Evolutionary conservation across 73 alveolate genomes (phyloP).

Genomic region (Paramecium tetraurelia): DNA sequence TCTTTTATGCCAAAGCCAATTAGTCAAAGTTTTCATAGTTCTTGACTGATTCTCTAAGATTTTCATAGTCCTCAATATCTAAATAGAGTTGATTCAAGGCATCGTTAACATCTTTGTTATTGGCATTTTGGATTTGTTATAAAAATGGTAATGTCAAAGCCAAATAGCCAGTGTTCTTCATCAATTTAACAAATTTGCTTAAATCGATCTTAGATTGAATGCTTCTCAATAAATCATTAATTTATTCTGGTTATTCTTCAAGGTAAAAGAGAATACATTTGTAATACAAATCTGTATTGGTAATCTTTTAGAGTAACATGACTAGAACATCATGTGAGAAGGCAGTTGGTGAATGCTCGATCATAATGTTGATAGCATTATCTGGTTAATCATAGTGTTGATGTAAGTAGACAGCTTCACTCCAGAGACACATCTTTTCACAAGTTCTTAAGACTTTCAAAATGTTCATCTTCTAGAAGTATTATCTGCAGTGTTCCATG

Average conservation of each 20-base stretch:
- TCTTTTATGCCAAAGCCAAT: constrained; percentile 84
- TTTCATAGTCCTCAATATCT: constrained; percentile 96
- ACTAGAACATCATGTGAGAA: constrained; percentile 94
- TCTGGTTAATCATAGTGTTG: constrained; percentile 95
- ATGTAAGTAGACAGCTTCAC: constrained; percentile 96
- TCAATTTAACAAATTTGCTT: constrained; percentile 83
- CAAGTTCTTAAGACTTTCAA: constrained; percentile 96
- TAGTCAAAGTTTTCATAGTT: constrained; percentile 94
- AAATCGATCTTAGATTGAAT: constrained; percentile 92
- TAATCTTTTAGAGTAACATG: constrained; percentile 87
- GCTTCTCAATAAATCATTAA: constrained; percentile 91
- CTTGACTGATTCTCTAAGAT: constrained; percentile 84
- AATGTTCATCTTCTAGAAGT: constrained; percentile 88
- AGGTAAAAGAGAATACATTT: constrained; percentile 95
- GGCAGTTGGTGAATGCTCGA: constrained; percentile 97
- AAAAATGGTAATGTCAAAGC: constrained; percentile 92
- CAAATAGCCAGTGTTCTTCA: constrained; percentile 90
- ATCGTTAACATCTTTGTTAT: constrained; percentile 95
- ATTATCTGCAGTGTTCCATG: constrained; percentile 95
- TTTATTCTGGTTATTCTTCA: constrained; percentile 96
- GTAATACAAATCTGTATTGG: constrained; percentile 92
- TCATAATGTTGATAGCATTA: constrained; percentile 95
- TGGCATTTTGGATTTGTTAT: constrained; percentile 90
- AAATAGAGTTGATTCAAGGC: constrained; percentile 94
- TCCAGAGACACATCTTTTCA: constrained; percentile 94